These are phyloP conservation scores for Apiotrichum sp. DNA, from an alignment of 1,284 basidiomycete genomes.

Conservation along the genomic window DNA sequence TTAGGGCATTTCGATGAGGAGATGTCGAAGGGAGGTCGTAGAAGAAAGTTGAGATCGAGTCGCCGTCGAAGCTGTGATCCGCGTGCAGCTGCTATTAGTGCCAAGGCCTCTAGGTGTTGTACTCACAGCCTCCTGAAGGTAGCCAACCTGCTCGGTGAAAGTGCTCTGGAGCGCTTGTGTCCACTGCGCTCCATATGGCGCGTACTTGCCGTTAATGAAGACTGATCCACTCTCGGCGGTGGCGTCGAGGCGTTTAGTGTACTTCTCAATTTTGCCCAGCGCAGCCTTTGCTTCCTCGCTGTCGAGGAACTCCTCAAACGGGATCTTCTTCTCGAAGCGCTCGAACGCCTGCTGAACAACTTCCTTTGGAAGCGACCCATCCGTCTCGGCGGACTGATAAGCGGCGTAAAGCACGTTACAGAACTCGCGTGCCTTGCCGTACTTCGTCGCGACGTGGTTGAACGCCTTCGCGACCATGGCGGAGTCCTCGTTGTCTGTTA, in stretches of 20 bases:
- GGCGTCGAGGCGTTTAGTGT: constrained; percentile 32
- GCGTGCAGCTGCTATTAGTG: not conserved
- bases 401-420: constrained; percentile 39
- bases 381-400: not conserved
- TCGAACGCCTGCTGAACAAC: constrained; percentile 30
- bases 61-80: constrained; percentile 24
- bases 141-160: constrained; percentile 57
- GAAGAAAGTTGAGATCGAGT: constrained; percentile 68
- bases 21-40: constrained; percentile 76
- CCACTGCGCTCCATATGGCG: constrained; percentile 59
- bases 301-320: constrained; percentile 46
- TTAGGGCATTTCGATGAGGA: constrained; percentile 57
- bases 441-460: constrained; percentile 59
- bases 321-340: constrained; percentile 11
- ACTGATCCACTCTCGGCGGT: constrained; percentile 40
- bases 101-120: too few species aligned
- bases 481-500: constrained; percentile 47
- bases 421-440: constrained; percentile 62
- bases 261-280: constrained; percentile 20
- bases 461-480: constrained; percentile 65
- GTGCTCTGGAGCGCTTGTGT: constrained; percentile 56
- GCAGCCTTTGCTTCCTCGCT: constrained; percentile 32
- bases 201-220: constrained; percentile 84
- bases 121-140: constrained; percentile 64
- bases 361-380: constrained; percentile 18